Conservation (phyloP, 176 grass and related monocot genomes). For the Guadua angustifolia region DNA sequence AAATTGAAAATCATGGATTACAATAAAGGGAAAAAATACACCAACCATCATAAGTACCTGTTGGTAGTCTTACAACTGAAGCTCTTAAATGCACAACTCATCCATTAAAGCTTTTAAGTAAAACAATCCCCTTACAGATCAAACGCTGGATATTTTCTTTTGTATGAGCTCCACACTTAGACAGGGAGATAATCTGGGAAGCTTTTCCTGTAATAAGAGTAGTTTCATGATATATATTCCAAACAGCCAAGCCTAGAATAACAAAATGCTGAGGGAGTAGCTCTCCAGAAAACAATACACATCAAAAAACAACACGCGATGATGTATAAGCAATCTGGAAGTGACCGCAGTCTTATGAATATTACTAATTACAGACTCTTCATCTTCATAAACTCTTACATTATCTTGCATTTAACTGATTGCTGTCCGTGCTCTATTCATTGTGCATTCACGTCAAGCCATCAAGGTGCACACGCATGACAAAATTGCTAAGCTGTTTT, state of each 20-base stretch:
- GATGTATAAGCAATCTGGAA: neutral
- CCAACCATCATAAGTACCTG: neutral
- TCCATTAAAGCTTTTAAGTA: neutral
- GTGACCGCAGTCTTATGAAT: neutral
- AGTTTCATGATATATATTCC: neutral
- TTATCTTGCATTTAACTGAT: neutral
- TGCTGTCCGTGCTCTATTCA: neutral
- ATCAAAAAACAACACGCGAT: neutral
- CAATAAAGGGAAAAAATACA: conserved; percentile 26
- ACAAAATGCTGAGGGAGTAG: neutral
- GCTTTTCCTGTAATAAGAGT: conserved; percentile 61
- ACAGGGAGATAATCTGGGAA: conserved; percentile 88
- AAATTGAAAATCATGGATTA: conserved; percentile 13
- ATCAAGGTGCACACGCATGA: neutral
- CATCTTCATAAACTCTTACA: neutral
- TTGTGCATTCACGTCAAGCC: neutral
- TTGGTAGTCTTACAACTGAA: conserved; percentile 20
- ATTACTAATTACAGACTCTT: neutral
- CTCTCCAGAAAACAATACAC: neutral
- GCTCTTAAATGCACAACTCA: conserved; percentile 23
- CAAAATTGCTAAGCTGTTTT: neutral
- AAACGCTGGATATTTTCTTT: conserved; percentile 81
- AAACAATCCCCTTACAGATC: conserved; percentile 53
- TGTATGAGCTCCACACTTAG: conserved; percentile 86
- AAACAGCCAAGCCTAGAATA: neutral